Evolutionary conservation across 345 rosid genomes (phyloP), one percentile per base, ranked within the genome.

Genomic region (Schrenkiella parvula): DNA sequence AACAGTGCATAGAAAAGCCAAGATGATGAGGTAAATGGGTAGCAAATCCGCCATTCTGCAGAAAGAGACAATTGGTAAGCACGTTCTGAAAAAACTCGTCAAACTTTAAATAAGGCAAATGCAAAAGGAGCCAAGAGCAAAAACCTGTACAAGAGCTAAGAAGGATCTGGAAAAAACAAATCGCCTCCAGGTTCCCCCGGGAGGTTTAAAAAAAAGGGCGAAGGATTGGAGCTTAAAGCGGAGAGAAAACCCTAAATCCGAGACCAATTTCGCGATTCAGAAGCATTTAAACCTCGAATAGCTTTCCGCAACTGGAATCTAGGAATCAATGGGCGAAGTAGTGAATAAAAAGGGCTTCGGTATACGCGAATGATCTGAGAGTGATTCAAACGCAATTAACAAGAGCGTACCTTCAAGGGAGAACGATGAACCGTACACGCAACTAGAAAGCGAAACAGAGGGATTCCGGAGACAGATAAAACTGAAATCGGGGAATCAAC

Each of bases 1-100:
- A 4, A 19, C 64, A 4, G 89, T 81, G 79, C 97, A 95, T n/a
- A 88, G 4, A 64, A 89, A 88, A 0, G 97, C 97, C 21, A 87
- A 21, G 18, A 86, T 25, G 51, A 60, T 74, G 25, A 79, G 85
- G 78, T 78, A 84, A 41, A 91, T 67, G 2, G 90, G 84, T 37
- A 84, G 50, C 72, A 69, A 55, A 74, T 83, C 91, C 37, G 78
- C 91, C 97, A 93, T 90, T 44, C 70, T 70, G 34, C 56, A 48
- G 48, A 74, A 60, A 28, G 38, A 76, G 23, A 48, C 8, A 44
- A 0, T 28, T 47, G 0, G 15, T 26, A 8, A 54, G 13, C 6
- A 25, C 9, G 2, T 44, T 12, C 10, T 23, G 28, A 53, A 6
- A 32, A 61, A 55, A 69, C 19, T 60, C 17, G 19, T 39, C 9